Conservation (phyloP, 331 rosid genomes). For the Arachis monticola region DNA sequence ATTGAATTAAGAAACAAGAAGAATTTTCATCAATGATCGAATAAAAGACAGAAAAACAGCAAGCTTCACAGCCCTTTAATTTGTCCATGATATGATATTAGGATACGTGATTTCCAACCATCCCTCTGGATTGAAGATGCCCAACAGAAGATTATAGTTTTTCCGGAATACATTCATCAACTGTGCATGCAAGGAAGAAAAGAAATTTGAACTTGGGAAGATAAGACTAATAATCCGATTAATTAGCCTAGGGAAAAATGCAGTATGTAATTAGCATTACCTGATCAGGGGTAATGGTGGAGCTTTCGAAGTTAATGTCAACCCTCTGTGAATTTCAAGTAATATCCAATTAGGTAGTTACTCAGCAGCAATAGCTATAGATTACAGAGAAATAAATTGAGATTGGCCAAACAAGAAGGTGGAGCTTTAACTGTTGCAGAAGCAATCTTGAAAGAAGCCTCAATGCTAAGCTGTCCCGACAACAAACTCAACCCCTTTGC, state of each 20-base stretch:
- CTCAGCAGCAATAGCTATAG: conserved; percentile 6
- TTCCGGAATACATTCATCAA: conserved; percentile 76
- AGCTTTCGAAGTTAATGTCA: conserved; percentile 62
- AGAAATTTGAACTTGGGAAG: not conserved
- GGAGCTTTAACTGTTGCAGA: conserved; percentile 67
- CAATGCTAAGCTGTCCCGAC: conserved; percentile 71
- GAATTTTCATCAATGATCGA: not conserved
- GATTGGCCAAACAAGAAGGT: conserved; percentile 25
- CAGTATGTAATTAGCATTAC: conserved; percentile 35
- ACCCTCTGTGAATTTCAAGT: conserved; percentile 64
- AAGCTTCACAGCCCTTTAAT: not conserved
- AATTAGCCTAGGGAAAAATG: not conserved
- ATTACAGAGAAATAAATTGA: conserved; percentile 5
- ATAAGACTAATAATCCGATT: not conserved
- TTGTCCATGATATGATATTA: conserved; percentile 15
- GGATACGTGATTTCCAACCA: conserved; percentile 98
- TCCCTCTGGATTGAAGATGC: conserved; percentile 90
- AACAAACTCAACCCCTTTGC: conserved; percentile 69
- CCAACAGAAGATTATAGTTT: conserved; percentile 73
- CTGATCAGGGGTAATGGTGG: conserved; percentile 77
- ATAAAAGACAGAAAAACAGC: conserved; percentile 9
- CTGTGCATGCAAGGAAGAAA: conserved; percentile 46
- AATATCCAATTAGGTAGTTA: conserved; percentile 31
- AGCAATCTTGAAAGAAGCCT: conserved; percentile 79
- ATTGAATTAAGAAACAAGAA: conserved; percentile 48